Evolutionary conservation across 495 filamentous ascomycete species (phyloP), one percentile per base, ranked within the genome.

Genomic region (Penicillium macrosclerotiorum): DNA sequence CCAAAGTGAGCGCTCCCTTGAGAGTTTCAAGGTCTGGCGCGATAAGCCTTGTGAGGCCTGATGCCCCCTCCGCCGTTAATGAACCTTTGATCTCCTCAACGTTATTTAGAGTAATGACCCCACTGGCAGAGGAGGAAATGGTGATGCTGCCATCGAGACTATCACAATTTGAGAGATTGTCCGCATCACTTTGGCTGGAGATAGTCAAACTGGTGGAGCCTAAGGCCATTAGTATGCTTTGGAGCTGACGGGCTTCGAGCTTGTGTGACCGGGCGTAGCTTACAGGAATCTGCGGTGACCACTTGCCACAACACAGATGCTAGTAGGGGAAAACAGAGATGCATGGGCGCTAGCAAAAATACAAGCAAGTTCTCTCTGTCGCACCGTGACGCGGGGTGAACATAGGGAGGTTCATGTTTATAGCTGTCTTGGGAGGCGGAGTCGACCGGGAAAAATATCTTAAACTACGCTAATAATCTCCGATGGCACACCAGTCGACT

Each of bases 151-250:
- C 62, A 18, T 42, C 20, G 20, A 69, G 37, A 12, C 52, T 53
- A 4, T 58, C 52, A 45, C 66, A 69, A 20, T 46, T 41, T 23
- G 44, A 41, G 40, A 60, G 38, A 6, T 42, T 47, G 32, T 59
- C 42, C 1, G 57, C 66, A 38, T 67, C 64, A 20, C 37, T 50
- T 57, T 69, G 66, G 40, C 33, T 52, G 24, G 51, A 45, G 27
- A 67, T 67, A 11, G 45, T 59, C 12, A 58, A 37, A 44, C 48
- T 54, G 36, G 33, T 56, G 29, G 56, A 47, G 26, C 62, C 63
- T 68, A 45, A 25, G 24, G 8, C 23, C 20, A 16, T 40, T 42
- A 37, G 33, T 7, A 26, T 7, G 29, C 14, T 22, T 19, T 3
- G 16, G 8, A 22, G 11, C 8, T 17, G n/a, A n/a, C n/a, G n/a